phyloP scores from a whole-genome alignment of 2,329 filamentous ascomycete species.

The Triangularia setosa region DNA sequence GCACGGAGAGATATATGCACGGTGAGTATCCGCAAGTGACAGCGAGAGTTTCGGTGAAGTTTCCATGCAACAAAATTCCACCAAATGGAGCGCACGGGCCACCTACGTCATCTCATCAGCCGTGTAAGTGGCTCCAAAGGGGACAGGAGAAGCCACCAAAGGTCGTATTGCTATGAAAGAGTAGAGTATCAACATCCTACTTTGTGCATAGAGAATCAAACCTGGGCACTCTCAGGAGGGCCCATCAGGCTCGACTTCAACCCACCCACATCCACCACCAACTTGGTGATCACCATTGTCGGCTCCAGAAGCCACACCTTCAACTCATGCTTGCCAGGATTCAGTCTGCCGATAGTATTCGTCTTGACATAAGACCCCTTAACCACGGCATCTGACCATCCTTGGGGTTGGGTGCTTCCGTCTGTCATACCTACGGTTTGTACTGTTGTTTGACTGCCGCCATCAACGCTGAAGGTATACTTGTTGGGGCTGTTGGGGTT shows the following conservation, averaged over 20 bases:
- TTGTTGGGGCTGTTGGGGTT: slow-evolving; percentile 27
- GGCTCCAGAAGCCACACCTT: slow-evolving; percentile 30
- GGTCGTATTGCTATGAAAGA: neutral
- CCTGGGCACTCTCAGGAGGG: slow-evolving; percentile 27
- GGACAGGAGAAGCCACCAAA: neutral
- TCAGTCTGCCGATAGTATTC: slow-evolving; percentile 21
- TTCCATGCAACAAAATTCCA: neutral
- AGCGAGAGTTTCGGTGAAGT: slow-evolving; percentile 2
- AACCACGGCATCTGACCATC: slow-evolving; percentile 30
- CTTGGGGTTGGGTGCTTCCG: slow-evolving; percentile 24
- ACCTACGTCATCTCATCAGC: slow-evolving; percentile 13
- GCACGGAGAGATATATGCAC: neutral
- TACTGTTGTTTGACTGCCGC: slow-evolving; percentile 19
- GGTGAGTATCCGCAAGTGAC: neutral
- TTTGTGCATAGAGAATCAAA: neutral
- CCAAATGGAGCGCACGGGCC: slow-evolving; percentile 10
- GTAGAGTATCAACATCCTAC: neutral
- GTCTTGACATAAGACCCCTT: slow-evolving; percentile 28
- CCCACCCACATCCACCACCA: slow-evolving; percentile 31
- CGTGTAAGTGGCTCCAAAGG: slow-evolving; percentile 6
- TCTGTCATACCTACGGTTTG: slow-evolving; percentile 27
- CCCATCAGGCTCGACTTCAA: slow-evolving; percentile 30
- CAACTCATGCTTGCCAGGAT: slow-evolving; percentile 27
- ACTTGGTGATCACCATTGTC: slow-evolving; percentile 32
- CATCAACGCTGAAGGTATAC: slow-evolving; percentile 29